Base-by-base conservation (phyloP, 371 early-diverging fungal species). In the Capillidium rhysosporum region DNA sequence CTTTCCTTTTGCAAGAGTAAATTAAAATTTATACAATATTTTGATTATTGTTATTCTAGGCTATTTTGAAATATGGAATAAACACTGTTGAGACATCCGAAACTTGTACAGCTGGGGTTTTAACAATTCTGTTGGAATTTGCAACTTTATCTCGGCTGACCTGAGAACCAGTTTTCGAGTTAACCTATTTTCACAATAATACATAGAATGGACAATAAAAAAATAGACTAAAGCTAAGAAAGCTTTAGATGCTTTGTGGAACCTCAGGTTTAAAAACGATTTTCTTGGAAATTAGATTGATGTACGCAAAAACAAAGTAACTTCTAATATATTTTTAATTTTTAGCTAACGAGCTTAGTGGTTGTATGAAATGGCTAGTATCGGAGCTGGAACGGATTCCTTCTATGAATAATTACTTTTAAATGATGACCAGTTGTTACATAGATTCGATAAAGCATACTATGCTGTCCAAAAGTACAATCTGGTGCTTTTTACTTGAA, bases 361-460 rank as follows among this genome's bases (percentile, higher is more conserved):
- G 87, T 66, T 73, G n/a, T 72, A 78, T 30, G 66, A 70, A 2
- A 72, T 77, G n/a, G 67, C 80, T 21, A 75, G 82, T 5, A 78
- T 90, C 16, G 89, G 93, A 16, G 95, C 93, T 1, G 94, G 95
- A 31, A 75, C 89, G 21, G 97, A 96, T 65, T 90, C 91, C 5
- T 79, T 84, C 23, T 93, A 80, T 64, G 96, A 94, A 69, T 96
- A 96, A 56, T 66, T 92, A 34, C 60, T 92, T 14, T 86, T 96
- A 70, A 89, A 84, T 10, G 91, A 89, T 52, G 54, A 64, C 0
- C 71, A 77, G 24, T 89, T 86, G 55, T 60, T 82, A 21, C 67
- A 71, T 1, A 76, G 83, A 65, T 96, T 92, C 63, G 73, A 82
- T n/a, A 61, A 71, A n/a, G 72, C 90, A 1, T 91, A 93, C 56